These are phyloP conservation scores for Nitzschia sp. DNA, from an alignment of 108 stramenopile species.

Conservation along the genomic window DNA sequence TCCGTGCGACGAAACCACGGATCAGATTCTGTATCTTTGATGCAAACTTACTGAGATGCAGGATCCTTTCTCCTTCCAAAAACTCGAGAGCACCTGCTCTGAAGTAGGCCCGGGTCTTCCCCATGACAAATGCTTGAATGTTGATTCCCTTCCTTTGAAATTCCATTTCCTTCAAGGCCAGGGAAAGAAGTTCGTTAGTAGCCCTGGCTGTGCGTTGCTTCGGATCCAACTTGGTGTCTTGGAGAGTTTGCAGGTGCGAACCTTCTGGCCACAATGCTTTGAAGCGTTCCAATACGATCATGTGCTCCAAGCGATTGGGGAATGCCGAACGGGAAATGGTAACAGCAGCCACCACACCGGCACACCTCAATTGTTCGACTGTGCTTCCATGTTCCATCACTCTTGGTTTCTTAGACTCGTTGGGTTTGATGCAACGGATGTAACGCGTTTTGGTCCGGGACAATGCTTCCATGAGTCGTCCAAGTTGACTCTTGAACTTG, in stretches of 20 bases:
- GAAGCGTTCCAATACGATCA: constrained; percentile 81
- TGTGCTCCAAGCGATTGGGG: constrained; percentile 90
- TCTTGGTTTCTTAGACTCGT: constrained; percentile 68
- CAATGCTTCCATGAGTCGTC: constrained; percentile 67
- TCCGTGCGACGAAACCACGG: constrained; percentile 39
- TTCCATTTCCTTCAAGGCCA: constrained; percentile 38
- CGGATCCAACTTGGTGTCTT: constrained; percentile 22
- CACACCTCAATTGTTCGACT: constrained; percentile 90
- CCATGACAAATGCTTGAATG: constrained; percentile 73
- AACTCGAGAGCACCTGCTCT: constrained; percentile 83
- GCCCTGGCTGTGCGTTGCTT: constrained; percentile 23
- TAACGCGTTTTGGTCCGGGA: constrained; percentile 79
- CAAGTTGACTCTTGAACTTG: constrained; percentile 74
- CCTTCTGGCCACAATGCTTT: constrained; percentile 57
- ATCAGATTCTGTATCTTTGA: constrained; percentile 55
- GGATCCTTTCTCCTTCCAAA: constrained; percentile 74
- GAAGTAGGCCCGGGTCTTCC: constrained; percentile 85
- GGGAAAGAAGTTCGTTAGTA: constrained; percentile 21
- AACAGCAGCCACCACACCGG: constrained; percentile 94
- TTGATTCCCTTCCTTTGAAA: constrained; percentile 33
- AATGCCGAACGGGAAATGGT: constrained; percentile 92
- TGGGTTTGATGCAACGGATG: constrained; percentile 94
- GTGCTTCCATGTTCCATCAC: constrained; percentile 81
- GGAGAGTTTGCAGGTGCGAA: constrained; percentile 20
- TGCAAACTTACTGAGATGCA: constrained; percentile 60